phyloP scores from a whole-genome alignment of 306 rosid genomes.

The Vigna angularis region DNA sequence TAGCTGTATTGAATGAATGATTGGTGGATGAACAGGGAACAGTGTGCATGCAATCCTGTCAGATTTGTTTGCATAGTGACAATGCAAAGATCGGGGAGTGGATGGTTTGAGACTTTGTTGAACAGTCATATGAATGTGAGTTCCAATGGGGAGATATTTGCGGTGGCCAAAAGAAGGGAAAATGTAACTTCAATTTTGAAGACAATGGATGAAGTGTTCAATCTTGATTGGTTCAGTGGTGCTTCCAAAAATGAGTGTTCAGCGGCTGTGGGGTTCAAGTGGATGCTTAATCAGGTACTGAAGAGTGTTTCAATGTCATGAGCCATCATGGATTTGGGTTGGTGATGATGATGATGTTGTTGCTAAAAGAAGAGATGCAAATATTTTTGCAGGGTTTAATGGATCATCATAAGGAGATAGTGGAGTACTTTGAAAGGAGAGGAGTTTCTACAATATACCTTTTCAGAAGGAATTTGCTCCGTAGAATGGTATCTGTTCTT shows the following conservation, averaged over 20 bases:
- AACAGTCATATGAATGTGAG: slow-evolving; percentile 80
- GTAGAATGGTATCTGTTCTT: slow-evolving; percentile 62
- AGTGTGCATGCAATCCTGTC: slow-evolving; percentile 81
- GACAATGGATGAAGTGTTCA: slow-evolving; percentile 73
- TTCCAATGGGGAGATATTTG: slow-evolving; percentile 84
- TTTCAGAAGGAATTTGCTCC: slow-evolving; percentile 65
- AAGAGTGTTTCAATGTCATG: background rate
- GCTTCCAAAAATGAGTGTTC: slow-evolving; percentile 88
- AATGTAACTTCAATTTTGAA: slow-evolving; percentile 66
- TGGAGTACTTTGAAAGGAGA: slow-evolving; percentile 55
- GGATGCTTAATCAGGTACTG: slow-evolving; percentile 90
- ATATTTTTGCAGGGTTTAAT: slow-evolving; percentile 56
- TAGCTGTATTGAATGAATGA: slow-evolving; percentile 9
- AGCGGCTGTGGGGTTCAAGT: slow-evolving; percentile 83
- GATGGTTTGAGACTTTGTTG: slow-evolving; percentile 91
- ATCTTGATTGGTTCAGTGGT: slow-evolving; percentile 76
- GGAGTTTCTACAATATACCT: slow-evolving; percentile 57
- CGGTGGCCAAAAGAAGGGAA: slow-evolving; percentile 62
- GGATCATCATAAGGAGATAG: slow-evolving; percentile 58
- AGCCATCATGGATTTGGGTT: background rate
- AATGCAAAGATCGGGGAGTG: slow-evolving; percentile 92
- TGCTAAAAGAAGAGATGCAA: background rate
- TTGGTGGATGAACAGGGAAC: slow-evolving; percentile 65
- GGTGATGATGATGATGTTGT: background rate
- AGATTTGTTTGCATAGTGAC: slow-evolving; percentile 68